These are phyloP conservation scores for Porcisia hertigi DNA, from an alignment of 208 protist species.

Conservation along the genomic window DNA sequence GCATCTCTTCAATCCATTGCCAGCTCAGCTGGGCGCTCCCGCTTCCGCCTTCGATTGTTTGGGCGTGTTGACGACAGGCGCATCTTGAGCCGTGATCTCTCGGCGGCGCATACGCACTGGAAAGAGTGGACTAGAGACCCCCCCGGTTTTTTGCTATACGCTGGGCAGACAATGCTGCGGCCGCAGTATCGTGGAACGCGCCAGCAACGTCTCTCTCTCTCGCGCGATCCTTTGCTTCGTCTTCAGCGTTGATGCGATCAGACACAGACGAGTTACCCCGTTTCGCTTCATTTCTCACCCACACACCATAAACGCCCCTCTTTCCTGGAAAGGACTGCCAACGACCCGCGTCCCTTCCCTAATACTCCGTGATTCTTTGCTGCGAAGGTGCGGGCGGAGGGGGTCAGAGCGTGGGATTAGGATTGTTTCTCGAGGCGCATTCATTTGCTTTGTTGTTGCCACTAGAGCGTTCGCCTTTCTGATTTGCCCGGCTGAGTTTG, in stretches of 20 bases:
- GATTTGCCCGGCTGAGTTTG: background rate
- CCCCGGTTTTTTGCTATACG: background rate
- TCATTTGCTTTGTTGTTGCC: background rate
- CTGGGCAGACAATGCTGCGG: background rate
- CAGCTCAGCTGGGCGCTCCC: too few relatives aligned
- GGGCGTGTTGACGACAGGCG: too few relatives aligned
- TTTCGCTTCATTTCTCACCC: background rate
- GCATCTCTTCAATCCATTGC: background rate
- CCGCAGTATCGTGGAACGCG: background rate
- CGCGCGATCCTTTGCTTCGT: background rate
- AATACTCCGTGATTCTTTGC: too few relatives aligned
- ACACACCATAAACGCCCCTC: background rate
- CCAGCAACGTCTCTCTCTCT: background rate
- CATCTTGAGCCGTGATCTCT: too few relatives aligned
- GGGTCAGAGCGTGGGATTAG: background rate
- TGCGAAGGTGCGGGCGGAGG: background rate
- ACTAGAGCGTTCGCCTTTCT: background rate
- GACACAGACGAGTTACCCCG: background rate
- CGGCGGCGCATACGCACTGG: too few relatives aligned
- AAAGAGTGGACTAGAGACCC: too few relatives aligned
- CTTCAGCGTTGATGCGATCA: background rate
- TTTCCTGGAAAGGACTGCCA: too few relatives aligned
- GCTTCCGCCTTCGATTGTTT: too few relatives aligned
- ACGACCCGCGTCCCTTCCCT: too few relatives aligned
- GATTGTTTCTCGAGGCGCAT: background rate